A percentile compares a stretch with the other conserved stretches of the same genome.
Conservation (phyloP, 805 yeast genomes). For the Wickerhamomyces kurtzmanii region DNA sequence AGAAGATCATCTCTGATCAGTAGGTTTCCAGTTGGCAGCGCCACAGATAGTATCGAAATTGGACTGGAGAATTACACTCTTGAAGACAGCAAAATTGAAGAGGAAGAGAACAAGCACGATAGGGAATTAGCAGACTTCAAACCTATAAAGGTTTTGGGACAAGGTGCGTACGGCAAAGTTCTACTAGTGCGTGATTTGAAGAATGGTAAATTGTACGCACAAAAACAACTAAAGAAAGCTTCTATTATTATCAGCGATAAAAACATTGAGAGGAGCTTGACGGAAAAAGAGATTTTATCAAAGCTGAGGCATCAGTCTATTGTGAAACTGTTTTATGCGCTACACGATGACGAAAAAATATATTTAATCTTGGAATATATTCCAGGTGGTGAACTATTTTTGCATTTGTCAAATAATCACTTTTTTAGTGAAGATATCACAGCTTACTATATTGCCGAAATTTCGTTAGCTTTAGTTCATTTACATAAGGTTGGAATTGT, state of each 20-base stretch:
- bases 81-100: no score
- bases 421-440: slow-evolving; percentile 54
- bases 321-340: slow-evolving; percentile 72
- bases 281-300: slow-evolving; percentile 68
- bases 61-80: no score
- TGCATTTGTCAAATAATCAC: slow-evolving; percentile 26
- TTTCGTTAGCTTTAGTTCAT: slow-evolving; percentile 68
- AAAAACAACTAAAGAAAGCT: slow-evolving; percentile 78
- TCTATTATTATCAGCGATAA: slow-evolving; percentile 47
- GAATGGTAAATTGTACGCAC: slow-evolving; percentile 65
- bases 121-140: slow-evolving; percentile 45
- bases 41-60: no score
- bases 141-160: slow-evolving; percentile 65
- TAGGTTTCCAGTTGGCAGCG: no score
- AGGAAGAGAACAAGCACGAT: no score
- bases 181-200: slow-evolving; percentile 58
- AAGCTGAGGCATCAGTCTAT: slow-evolving; percentile 71
- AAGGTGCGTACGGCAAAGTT: slow-evolving; percentile 85
- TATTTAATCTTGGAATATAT: slow-evolving; percentile 73
- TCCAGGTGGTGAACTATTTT: slow-evolving; percentile 80
- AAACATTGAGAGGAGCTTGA: slow-evolving; percentile 61
- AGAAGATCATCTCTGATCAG: no score
- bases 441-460: slow-evolving; percentile 72
- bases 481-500: slow-evolving; percentile 75
- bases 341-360: slow-evolving; percentile 71